Evolutionary conservation across 192 early-diverging fungal genomes (phyloP), one percentile per base, ranked within the genome.

Genomic region (Coemansia interrupta): DNA sequence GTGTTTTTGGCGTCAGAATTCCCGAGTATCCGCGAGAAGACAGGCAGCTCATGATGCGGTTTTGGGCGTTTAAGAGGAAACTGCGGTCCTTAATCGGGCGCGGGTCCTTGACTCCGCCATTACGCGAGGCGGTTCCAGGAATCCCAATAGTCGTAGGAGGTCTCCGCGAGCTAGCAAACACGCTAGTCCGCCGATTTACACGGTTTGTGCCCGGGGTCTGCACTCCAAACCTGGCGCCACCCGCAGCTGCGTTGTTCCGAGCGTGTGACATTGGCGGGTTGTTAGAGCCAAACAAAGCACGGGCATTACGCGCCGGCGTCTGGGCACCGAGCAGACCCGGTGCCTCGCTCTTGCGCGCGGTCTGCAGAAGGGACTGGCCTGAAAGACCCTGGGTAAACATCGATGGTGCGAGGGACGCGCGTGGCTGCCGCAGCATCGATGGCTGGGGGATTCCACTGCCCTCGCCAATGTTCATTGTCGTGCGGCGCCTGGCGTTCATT

Each of bases 21-120:
- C 82, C 75, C 9, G 81, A 77, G 68, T 85, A 92, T n/a, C 84
- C 85, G 39, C 72, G 68, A 13, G 84, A 51, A 8, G 83, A 80
- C 38, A 92, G 81, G 62, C 80, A 90, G 24, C 78, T 68, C 70
- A 87, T 83, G 45, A 92, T 75, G 13, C 63, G 43, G 12, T 82
- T 56, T 54, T 87, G 84, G 10, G 84, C 83, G 39, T 84, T 78
- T 29, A 66, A 58, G 52, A 84, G 82, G 71, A 82, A 84, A 15
- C 54, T 24, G 54, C 87, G 83, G 53, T 87, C 86, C 38, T 85
- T 82, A 13, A 90, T 61, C 11, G 85, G 82, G 32, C 90, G 83
- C 7, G 85, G 84, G 47, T 92, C 90, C 61, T 88, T 89, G 18
- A 80, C 67, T 24, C 54, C 75, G n/a, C 70, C 62, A 28, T 64